Conservation (phyloP, 257 asterid genomes). For the Solanum phureja region DNA sequence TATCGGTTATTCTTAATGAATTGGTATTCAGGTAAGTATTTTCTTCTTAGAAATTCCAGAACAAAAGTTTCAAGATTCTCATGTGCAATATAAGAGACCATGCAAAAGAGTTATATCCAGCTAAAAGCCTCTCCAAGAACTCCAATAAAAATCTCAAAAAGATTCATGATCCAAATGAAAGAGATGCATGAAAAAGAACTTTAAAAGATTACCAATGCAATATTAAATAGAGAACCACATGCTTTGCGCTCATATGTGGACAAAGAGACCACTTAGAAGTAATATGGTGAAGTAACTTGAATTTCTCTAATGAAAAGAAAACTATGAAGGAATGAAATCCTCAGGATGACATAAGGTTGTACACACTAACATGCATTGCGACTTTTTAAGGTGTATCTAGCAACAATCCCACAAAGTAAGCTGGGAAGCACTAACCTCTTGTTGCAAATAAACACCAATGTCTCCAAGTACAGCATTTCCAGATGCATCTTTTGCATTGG, state of each 20-base stretch:
- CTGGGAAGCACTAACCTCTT: constrained; percentile 47
- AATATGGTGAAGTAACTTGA: not conserved
- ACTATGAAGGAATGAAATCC: not conserved
- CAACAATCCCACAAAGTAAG: not conserved
- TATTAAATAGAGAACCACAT: not conserved
- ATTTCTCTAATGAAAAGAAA: not conserved
- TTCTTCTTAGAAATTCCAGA: not conserved
- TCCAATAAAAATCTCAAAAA: not conserved
- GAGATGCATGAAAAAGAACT: not conserved
- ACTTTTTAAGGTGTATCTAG: not conserved
- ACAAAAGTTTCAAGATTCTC: not conserved
- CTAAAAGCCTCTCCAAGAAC: not conserved
- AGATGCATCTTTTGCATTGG: constrained; percentile 84
- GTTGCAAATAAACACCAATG: constrained; percentile 76
- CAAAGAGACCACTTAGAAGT: not conserved
- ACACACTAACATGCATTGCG: not conserved
- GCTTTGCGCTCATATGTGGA: not conserved
- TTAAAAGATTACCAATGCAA: not conserved
- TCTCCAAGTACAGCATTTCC: constrained; percentile 80
- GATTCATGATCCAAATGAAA: not conserved
- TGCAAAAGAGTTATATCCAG: not conserved
- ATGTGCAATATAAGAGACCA: not conserved
- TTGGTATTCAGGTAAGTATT: not conserved
- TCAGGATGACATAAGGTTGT: not conserved
- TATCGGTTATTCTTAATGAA: not conserved